Conservation (phyloP, 768 basidiomycete genomes). For the Pleurotus giganteus region DNA sequence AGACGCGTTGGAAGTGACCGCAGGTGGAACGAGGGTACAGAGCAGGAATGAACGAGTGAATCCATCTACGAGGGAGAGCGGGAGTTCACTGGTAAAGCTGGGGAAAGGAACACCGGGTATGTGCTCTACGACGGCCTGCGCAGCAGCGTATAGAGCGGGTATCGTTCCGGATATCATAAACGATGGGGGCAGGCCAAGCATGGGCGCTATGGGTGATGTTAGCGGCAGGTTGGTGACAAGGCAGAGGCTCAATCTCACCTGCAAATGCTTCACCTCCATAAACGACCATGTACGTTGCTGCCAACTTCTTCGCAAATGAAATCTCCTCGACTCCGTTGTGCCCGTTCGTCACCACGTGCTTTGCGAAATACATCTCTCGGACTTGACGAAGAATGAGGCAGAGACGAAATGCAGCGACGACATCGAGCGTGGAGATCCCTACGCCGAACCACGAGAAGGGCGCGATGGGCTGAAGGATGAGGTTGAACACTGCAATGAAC, state of each 20-base stretch:
- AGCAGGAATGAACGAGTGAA: conserved; percentile 77
- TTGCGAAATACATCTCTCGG: conserved; percentile 44
- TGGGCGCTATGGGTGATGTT: conserved; percentile 36
- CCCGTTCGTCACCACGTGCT: conserved; percentile 42
- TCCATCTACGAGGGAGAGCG: conserved; percentile 72
- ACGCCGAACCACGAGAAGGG: conserved; percentile 70
- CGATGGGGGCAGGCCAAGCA: conserved; percentile 66
- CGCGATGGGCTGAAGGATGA: conserved; percentile 54
- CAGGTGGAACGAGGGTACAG: conserved; percentile 73
- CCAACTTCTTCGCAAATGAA: conserved; percentile 57
- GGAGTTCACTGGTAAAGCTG: conserved; percentile 61
- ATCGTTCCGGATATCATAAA: conserved; percentile 76
- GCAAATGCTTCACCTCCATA: conserved; percentile 77
- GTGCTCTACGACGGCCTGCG: conserved; percentile 60
- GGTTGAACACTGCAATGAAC: conserved; percentile 50
- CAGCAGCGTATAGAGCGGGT: conserved; percentile 56
- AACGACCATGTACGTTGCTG: conserved; percentile 63
- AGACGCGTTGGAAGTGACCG: conserved; percentile 53
- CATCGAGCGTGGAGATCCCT: conserved; percentile 59
- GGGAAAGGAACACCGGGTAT: conserved; percentile 57
- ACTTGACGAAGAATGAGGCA: conserved; percentile 70
- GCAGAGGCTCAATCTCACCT: conserved; percentile 37
- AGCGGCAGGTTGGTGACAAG: conserved; percentile 7
- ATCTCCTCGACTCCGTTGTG: conserved; percentile 38
- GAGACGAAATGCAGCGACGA: conserved; percentile 65